phyloP scores from a whole-genome alignment of 2,329 filamentous ascomycete species.

The Fusarium neocosmosporiellum region DNA sequence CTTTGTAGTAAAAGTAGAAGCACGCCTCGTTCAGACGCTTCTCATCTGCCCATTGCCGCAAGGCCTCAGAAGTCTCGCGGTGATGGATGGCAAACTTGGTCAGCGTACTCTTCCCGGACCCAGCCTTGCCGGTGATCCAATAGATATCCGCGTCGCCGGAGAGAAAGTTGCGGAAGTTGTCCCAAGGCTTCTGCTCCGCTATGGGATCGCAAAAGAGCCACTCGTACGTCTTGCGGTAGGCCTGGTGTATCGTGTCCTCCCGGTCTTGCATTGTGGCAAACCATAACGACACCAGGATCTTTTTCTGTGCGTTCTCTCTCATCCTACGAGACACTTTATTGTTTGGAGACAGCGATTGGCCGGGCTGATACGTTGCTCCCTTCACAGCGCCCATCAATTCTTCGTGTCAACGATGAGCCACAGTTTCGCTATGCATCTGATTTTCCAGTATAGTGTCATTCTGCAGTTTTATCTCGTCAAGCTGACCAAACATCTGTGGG shows the following conservation, averaged over 20 bases:
- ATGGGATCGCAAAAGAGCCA: not conserved
- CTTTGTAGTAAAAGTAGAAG: not conserved
- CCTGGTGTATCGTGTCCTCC: not conserved
- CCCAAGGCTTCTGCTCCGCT: not conserved
- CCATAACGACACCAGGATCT: not conserved
- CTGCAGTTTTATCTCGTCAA: not conserved
- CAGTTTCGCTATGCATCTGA: not conserved
- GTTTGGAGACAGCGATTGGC: not conserved
- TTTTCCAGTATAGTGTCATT: not conserved
- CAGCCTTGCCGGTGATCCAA: not conserved
- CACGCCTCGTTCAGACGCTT: not conserved
- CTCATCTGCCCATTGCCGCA: not conserved
- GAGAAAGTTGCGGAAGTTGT: not conserved
- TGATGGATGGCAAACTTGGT: not conserved
- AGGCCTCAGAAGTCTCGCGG: not conserved
- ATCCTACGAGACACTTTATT: not conserved
- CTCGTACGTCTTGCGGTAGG: not conserved
- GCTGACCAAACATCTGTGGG: not conserved
- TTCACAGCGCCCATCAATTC: not conserved
- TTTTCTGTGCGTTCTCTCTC: not conserved
- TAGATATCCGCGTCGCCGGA: not conserved
- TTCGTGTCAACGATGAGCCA: not conserved
- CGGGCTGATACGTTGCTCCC: not conserved
- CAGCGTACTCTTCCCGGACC: not conserved
- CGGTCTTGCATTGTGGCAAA: not conserved